Base-by-base conservation (phyloP, 768 basidiomycete genomes). In the Hypholoma sublateritium region DNA sequence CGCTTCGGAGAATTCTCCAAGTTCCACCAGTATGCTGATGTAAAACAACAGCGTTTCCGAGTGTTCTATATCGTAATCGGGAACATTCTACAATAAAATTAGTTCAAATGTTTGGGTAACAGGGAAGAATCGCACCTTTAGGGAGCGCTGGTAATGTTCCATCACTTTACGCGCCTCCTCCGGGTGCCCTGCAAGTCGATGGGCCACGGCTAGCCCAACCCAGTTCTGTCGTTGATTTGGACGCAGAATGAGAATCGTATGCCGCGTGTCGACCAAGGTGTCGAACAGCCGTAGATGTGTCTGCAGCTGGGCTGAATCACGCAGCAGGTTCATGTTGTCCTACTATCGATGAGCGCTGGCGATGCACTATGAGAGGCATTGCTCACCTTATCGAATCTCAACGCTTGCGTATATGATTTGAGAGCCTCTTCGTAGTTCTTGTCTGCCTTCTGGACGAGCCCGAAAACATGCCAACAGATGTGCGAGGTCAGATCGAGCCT, bases 381-480 rank as follows among this genome's bases (percentile, higher is more conserved):
- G 69, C 82, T 63, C 65, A 96, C 95, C 76, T 88, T 89, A 75
- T 98, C 97, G 65, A 91, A 91, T 58, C 83, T 82, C 61, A 95
- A 76, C 2, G 95, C 96, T 75, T 93, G 90, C 1, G 82, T 85
- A 71, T 98, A 98, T 22, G 94, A 95, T 66, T 94, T 91, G 65
- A 93, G 79, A 0, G 97, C 95, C 66, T 95, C 94, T 62, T 93
- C 92, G 65, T 93, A 98, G 67, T 96, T 93, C 72, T 91, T 95
- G 70, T 97, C 91, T 8, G 88, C 89, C 71, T 96, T 93, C 70
- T 95, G 91, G 19, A 97, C 86, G 65, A 99, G 88, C 24, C 94
- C 97, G 69, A 93, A 91, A 61, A 98, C 96, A 72, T 99, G 97
- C 95, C 97, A 98, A 68, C 88, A 89, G 68, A 99, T 98, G 67